Evolutionary conservation across 805 yeast genomes (phyloP), one percentile per base, ranked within the genome.

Genomic region (Sugiyamaella floridensis): DNA sequence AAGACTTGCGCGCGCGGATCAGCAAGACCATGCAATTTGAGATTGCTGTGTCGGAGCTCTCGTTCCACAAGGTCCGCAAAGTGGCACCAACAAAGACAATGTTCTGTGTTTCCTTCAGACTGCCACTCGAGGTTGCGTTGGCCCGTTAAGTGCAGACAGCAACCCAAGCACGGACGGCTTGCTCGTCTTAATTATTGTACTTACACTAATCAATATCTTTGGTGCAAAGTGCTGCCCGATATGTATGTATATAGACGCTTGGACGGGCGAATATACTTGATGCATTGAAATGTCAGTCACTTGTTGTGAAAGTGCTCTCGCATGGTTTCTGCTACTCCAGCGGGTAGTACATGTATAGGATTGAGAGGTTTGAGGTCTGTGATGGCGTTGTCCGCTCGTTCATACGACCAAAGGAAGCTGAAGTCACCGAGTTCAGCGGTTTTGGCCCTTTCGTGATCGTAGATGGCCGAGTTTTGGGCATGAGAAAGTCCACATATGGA

Each of bases 81-180:
- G 99, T 93, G 7, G 92, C 99, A 0, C 99, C 99, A 3, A 88
- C 97, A 5, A 93, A 93, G 65, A 92, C 92, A 34, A 93, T 93
- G 99, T 90, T 80, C 66, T 89, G 97, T 69, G 86, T 89, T 2
- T 75, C 89, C 6, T 90, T 90, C 68, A 67, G 68, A 61, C 74
- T 93, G n/a, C 77, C 77, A 2, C 34, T 50, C 4, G 70, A 66
- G 42, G 76, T 73, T 3, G 76, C 76, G 1, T 63, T 45, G 8
- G 10, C 26, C 10, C n/a, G 32, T 3, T 43, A 8, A 14, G 4
- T 8, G 60, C 57, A 32, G 12, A 32, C n/a, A n/a, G n/a, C n/a
- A n/a, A n/a, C n/a, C n/a, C n/a, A n/a, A n/a, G n/a, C n/a, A n/a
- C n/a, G n/a, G 26, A 22, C 3, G 26, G 26, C 26, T 3, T 6